Conservation (phyloP, 352 stramenopile genomes). For the Aphanomyces astaci region DNA sequence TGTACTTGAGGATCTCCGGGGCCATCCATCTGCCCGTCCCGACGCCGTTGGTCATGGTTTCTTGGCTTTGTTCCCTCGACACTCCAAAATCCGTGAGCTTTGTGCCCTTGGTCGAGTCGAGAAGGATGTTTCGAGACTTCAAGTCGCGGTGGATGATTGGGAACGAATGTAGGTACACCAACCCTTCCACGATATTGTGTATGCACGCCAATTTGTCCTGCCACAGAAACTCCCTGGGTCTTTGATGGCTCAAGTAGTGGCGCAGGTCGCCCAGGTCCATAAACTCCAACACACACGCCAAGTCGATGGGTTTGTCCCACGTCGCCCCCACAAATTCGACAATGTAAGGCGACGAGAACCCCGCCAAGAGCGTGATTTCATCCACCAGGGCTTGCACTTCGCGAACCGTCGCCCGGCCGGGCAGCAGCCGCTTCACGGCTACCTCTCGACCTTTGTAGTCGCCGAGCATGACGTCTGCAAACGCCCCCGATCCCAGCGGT, state of each 20-base stretch:
- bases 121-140: slow-evolving; percentile 41
- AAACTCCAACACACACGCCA: slow-evolving; percentile 44
- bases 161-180: slow-evolving; percentile 42
- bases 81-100: slow-evolving; percentile 46
- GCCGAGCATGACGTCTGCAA: slow-evolving; percentile 7
- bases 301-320: slow-evolving; percentile 40
- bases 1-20: slow-evolving; percentile 20
- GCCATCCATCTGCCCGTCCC: slow-evolving; percentile 21
- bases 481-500: not conserved
- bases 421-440: slow-evolving; percentile 13
- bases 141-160: slow-evolving; percentile 35
- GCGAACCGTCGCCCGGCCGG: not conserved
- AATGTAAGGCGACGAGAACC: slow-evolving; percentile 45
- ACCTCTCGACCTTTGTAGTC: not conserved
- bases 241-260: slow-evolving; percentile 32
- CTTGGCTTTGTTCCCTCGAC: slow-evolving; percentile 30
- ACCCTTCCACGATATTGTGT: slow-evolving; percentile 32
- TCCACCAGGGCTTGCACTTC: slow-evolving; percentile 39
- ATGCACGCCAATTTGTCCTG: slow-evolving; percentile 28
- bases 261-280: slow-evolving; percentile 43
- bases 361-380: slow-evolving; percentile 46
- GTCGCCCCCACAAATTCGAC: slow-evolving; percentile 42
- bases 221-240: slow-evolving; percentile 11
- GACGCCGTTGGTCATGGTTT: slow-evolving; percentile 21
- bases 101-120: slow-evolving; percentile 28